These are phyloP conservation scores for Phaeomoniella chlamydospora DNA, from an alignment of 2,329 filamentous ascomycete species.

Conservation along the genomic window DNA sequence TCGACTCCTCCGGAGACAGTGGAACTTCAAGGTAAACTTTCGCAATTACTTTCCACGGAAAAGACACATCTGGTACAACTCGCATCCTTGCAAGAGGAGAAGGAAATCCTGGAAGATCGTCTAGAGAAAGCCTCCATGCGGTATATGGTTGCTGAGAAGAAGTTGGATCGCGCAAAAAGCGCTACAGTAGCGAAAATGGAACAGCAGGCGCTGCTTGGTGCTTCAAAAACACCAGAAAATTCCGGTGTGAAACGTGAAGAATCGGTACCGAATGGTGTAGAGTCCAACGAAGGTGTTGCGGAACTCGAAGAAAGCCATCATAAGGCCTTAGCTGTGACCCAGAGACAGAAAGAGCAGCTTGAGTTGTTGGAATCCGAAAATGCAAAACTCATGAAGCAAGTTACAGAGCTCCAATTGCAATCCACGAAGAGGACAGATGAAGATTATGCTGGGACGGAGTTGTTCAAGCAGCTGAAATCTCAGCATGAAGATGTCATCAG, in stretches of 20 bases:
- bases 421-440: conserved; percentile 63
- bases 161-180: conserved; percentile 78
- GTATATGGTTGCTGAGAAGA: conserved; percentile 92
- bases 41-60: conserved; percentile 61
- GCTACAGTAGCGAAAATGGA: conserved; percentile 83
- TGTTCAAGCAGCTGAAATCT: conserved; percentile 81
- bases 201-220: conserved; percentile 67
- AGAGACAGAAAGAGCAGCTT: conserved; percentile 80
- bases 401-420: conserved; percentile 55
- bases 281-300: conserved; percentile 41
- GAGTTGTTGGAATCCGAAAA: conserved; percentile 67
- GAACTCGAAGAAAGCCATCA: conserved; percentile 64
- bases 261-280: conserved; percentile 39
- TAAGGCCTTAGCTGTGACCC: conserved; percentile 59
- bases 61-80: conserved; percentile 68
- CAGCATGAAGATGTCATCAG: conserved; percentile 90
- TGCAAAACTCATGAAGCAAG: conserved; percentile 58
- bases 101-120: conserved; percentile 71
- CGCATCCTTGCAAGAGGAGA: conserved; percentile 61
- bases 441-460: conserved; percentile 80
- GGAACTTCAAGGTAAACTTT: conserved; percentile 61
- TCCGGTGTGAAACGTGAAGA: conserved; percentile 33
- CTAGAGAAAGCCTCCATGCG: conserved; percentile 78
- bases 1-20: conserved; percentile 50
- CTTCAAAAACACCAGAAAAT: conserved; percentile 31